Percentiles rank a stretch among this genome's conserved stretches.
Conservation (phyloP, 2,329 filamentous ascomycete genomes). For the Alternaria rosae region DNA sequence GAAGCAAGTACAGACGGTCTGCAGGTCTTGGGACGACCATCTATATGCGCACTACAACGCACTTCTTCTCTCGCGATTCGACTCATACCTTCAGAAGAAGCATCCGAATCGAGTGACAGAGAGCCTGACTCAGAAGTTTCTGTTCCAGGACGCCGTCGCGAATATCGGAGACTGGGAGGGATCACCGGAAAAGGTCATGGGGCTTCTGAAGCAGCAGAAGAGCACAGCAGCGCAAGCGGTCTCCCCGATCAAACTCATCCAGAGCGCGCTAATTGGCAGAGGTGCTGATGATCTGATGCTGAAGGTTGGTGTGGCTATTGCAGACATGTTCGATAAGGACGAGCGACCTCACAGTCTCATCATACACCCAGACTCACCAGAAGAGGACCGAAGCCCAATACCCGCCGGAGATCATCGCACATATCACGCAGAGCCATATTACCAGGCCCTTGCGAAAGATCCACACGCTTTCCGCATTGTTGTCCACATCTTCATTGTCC, state of each 20-base stretch:
- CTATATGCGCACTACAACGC: conserved; percentile 89
- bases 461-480: conserved; percentile 55
- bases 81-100: conserved; percentile 69
- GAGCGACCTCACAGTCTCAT: conserved; percentile 39
- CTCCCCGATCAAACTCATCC: conserved; percentile 75
- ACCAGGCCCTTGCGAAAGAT: conserved; percentile 48
- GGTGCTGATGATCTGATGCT: conserved; percentile 57
- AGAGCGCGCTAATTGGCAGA: conserved; percentile 75
- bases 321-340: conserved; percentile 45
- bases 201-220: conserved; percentile 64
- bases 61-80: conserved; percentile 80
- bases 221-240: conserved; percentile 66
- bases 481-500: conserved; percentile 67
- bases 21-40: conserved; percentile 82
- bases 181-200: conserved; percentile 65
- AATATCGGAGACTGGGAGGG: conserved; percentile 65
- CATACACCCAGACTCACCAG: conserved; percentile 38
- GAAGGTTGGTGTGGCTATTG: conserved; percentile 54
- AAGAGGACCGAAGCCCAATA: conserved; percentile 26
- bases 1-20: conserved; percentile 76
- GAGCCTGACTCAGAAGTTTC: conserved; percentile 65
- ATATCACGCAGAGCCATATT: conserved; percentile 33
- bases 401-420: conserved; percentile 26
- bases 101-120: conserved; percentile 61
- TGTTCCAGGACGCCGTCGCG: conserved; percentile 70